These are phyloP conservation scores for Alternaria burnsii DNA, from an alignment of 2,329 filamentous ascomycete species.

Conservation along the genomic window DNA sequence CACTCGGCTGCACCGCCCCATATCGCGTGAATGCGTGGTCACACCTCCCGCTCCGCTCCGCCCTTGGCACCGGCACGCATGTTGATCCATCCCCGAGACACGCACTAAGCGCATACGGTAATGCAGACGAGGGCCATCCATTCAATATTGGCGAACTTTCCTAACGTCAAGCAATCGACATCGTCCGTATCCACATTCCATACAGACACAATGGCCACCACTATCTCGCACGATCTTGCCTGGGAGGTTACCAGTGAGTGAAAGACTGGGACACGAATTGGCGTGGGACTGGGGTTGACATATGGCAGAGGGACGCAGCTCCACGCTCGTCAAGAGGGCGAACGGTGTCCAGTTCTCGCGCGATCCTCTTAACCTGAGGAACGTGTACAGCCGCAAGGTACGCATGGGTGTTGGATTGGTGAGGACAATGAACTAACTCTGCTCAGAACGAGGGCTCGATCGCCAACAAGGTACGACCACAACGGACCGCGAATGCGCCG, in stretches of 20 bases:
- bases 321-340: constrained; percentile 90
- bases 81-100: constrained; percentile 33
- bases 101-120: constrained; percentile 39
- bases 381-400: constrained; percentile 92
- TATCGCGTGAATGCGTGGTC: constrained; percentile 23
- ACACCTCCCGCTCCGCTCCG: constrained; percentile 20
- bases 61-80: constrained; percentile 18
- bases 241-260: constrained; percentile 95
- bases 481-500: constrained; percentile 19
- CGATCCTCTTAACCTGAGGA: constrained; percentile 91
- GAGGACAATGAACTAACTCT: constrained; percentile 33
- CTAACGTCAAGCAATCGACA: constrained; percentile 26
- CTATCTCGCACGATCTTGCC: constrained; percentile 88
- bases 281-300: constrained; percentile 22
- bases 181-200: constrained; percentile 39
- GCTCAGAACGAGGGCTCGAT: constrained; percentile 86
- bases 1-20: constrained; percentile 23
- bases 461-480: constrained; percentile 81
- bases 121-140: constrained; percentile 36
- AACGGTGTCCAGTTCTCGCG: constrained; percentile 91
- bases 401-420: constrained; percentile 22
- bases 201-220: constrained; percentile 58
- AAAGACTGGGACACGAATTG: constrained; percentile 6
- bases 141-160: constrained; percentile 35
- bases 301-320: constrained; percentile 79